Base-by-base conservation (phyloP, 176 grass and related monocot species). In the Elaeis guineensis region DNA sequence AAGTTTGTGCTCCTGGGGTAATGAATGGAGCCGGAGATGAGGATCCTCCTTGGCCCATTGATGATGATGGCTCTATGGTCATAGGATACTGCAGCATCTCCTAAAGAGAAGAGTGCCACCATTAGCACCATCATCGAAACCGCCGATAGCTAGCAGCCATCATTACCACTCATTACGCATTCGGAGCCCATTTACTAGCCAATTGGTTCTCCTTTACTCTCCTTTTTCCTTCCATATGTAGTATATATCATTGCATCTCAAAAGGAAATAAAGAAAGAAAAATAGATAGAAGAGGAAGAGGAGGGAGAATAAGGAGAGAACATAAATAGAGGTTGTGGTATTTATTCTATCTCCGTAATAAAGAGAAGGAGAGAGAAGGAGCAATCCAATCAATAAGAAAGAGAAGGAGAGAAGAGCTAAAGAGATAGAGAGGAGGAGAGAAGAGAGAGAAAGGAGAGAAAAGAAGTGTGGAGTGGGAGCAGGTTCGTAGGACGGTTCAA, bases 11-110 rank as follows among this genome's bases (percentile, higher is more conserved):
- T 90, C 26, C 86, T 67, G 0, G 86, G 86, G 83, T 95, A 95
- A 77, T 95, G 90, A 79, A 95, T 95, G 57, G 90, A 95, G 63
- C 90, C 86, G 63, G 90, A 95, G 63, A 95, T 81, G 68, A 95
- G 86, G 76, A 95, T 84, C 74, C 86, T 85, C 66, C 83, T 73
- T 29, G 58, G 79, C 8, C 90, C 90, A 62, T 95, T 82, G 62
- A 95, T 84, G 80, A 86, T 61, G 71, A 95, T 58, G 29, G 90
- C 62, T 54, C 85, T 88, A 74, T 72, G 90, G 68, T 95, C 90
- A 57, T 95, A 95, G 23, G 77, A 66, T 17, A 90, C 90, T 63
- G 80, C 60, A 16, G 82, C 90, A 61, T 84, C 68, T 24, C 49
- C 74, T 24, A 25, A 32, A 35, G 26, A 5, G 19, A 77, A 51